Evolutionary conservation across 2,329 filamentous ascomycete species (phyloP), one percentile per base, ranked within the genome.

Genomic region (Pseudocercospora macadamiae): DNA sequence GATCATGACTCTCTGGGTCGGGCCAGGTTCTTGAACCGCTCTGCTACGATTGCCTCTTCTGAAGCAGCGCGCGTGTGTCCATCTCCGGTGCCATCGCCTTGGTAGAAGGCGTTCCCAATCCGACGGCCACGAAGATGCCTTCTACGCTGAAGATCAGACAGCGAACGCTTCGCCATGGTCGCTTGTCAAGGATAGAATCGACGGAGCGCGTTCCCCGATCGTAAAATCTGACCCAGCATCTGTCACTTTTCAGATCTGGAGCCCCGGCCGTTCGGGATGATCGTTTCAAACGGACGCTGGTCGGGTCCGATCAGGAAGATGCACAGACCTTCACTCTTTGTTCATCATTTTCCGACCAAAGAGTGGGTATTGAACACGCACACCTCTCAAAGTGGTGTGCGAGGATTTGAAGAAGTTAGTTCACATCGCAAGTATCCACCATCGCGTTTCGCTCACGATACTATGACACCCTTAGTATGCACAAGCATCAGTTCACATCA

Each of bases 191-290:
- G 23, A 14, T 26, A 16, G 44, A 36, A 23, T 49, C 55, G 25
- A 18, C 55, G 56, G 44, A 26, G 14, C 25, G 44, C n/a, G 10
- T 8, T 26, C 16, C 19, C 49, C 49, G 32, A 53, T 53, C 49
- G 49, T 19, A 16, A 53, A 51, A 23, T 7, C 14, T 25, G 19
- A n/a, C 49, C 32, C 32, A 42, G 49, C 36, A 53, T 42, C 16
- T 53, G 36, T 53, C 51, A 30, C 21, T 53, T 45, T 49, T 51
- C 58, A 39, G 49, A 60, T 57, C 36, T 52, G 52, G 58, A 53
- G 51, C 25, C 21, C 36, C 39, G 14, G 26, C 28, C 26, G 26
- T 12, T 16, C 47, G 47, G 28, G 12, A 18, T 49, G 26, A 18
- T 14, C 25, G 45, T 49, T 49, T 49, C 45, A 49, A 30, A 19